Evolutionary conservation across 129 eudicot species (phyloP).

Genomic region (Kitagawia praeruptora): DNA sequence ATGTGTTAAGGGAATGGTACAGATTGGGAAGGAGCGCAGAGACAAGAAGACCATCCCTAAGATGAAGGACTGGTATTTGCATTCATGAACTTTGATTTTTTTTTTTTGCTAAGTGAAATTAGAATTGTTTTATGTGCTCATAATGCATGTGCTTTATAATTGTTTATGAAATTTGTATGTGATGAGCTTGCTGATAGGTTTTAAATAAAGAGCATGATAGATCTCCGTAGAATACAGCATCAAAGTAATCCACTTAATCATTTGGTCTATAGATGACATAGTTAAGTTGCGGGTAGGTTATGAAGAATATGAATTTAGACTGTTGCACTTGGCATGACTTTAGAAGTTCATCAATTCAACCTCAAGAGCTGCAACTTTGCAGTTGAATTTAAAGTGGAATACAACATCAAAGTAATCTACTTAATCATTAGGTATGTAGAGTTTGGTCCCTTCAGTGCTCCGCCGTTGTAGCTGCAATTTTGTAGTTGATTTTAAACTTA

Average conservation of each 20-base stretch:
- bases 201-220: neutral
- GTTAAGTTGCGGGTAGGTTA: neutral
- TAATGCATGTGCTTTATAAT: neutral
- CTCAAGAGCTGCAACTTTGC: neutral
- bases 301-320: neutral
- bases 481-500: neutral
- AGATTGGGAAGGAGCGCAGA: neutral
- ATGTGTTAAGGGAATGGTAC: constrained; percentile 2
- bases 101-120: neutral
- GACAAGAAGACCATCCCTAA: neutral
- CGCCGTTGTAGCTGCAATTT: neutral
- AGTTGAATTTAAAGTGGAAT: neutral
- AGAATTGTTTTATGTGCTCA: neutral
- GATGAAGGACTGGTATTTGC: neutral
- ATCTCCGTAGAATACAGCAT: neutral
- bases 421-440: neutral
- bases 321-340: neutral
- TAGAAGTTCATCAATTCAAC: neutral
- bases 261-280: neutral
- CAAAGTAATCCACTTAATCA: neutral
- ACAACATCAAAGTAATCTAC: neutral
- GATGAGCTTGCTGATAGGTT: neutral
- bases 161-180: neutral
- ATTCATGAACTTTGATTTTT: neutral
- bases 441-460: neutral